phyloP scores from a whole-genome alignment of 768 basidiomycete genomes.

The Lactifluus subvellereus region DNA sequence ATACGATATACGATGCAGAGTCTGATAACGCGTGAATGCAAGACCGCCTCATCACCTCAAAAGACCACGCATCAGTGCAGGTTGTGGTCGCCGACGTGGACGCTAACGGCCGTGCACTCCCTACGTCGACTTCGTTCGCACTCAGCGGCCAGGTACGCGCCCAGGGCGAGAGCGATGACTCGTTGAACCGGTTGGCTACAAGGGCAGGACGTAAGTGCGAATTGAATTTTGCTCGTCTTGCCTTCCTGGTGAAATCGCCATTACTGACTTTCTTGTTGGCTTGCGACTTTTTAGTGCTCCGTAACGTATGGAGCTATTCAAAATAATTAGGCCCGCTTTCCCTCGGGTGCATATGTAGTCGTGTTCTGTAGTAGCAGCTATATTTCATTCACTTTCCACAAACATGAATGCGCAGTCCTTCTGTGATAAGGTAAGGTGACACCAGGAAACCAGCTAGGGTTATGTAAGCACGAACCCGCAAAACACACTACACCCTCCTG shows the following conservation, averaged over 20 bases:
- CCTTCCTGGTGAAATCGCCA: conserved; percentile 2
- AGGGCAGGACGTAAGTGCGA: conserved; percentile 81
- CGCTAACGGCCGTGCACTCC: conserved; percentile 71
- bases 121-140: conserved; percentile 85
- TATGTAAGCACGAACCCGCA: too few species aligned
- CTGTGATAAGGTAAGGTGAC: too few species aligned
- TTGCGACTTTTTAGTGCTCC: conserved; percentile 59
- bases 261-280: background rate
- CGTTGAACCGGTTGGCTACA: conserved; percentile 92
- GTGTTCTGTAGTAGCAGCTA: conserved; percentile 10
- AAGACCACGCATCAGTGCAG: conserved; percentile 99
- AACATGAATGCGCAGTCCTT: background rate
- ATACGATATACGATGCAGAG: background rate
- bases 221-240: background rate
- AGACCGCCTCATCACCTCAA: conserved; percentile 98
- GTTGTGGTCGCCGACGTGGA: conserved; percentile 94
- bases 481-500: too few species aligned
- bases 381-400: background rate
- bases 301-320: conserved; percentile 94
- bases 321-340: conserved; percentile 52
- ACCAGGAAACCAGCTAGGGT: too few species aligned
- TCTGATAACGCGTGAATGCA: conserved; percentile 13
- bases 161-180: conserved; percentile 94
- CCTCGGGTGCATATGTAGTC: conserved; percentile 2
- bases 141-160: conserved; percentile 92